These are phyloP conservation scores for Nannochloris sp. DNA, from an alignment of 139 green algal genomes.

Conservation along the genomic window DNA sequence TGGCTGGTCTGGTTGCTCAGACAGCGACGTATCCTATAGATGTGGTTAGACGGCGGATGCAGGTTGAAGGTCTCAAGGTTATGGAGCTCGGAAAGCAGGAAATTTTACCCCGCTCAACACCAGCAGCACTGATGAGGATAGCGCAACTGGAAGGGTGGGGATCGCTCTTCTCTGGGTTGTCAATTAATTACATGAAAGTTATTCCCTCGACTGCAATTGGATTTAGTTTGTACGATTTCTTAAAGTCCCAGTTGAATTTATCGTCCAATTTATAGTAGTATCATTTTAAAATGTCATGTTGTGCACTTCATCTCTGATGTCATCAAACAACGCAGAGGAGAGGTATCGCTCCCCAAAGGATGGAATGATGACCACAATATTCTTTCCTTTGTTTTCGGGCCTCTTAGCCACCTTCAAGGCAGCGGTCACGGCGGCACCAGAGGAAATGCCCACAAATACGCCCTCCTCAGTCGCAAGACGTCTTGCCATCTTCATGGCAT, in stretches of 20 bases:
- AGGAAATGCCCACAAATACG: slow-evolving; percentile 55
- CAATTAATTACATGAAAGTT: slow-evolving; percentile 94
- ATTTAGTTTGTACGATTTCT: slow-evolving; percentile 78
- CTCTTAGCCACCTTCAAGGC: slow-evolving; percentile 29
- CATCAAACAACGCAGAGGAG: slow-evolving; percentile 23
- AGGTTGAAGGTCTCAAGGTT: slow-evolving; percentile 42
- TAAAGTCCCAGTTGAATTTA: slow-evolving; percentile 59
- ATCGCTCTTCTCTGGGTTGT: slow-evolving; percentile 59
- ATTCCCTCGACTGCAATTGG: slow-evolving; percentile 85
- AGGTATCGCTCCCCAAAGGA: slow-evolving; percentile 50
- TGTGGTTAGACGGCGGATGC: slow-evolving; percentile 83
- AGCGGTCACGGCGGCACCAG: slow-evolving; percentile 37
- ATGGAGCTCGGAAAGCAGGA: neutral
- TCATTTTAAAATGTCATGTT: slow-evolving; percentile 17
- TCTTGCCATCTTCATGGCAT: slow-evolving; percentile 54
- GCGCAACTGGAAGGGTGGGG: slow-evolving; percentile 28
- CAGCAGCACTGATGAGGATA: slow-evolving; percentile 42
- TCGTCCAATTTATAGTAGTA: slow-evolving; percentile 29
- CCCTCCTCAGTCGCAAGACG: slow-evolving; percentile 59
- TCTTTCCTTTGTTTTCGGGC: slow-evolving; percentile 49
- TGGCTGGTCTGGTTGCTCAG: slow-evolving; percentile 73
- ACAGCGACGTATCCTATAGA: slow-evolving; percentile 80
- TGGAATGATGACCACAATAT: slow-evolving; percentile 50
- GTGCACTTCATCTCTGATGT: slow-evolving; percentile 24
- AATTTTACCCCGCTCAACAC: slow-evolving; percentile 19